Percentiles rank a stretch among this genome's conserved stretches.
Evolutionary conservation across 805 yeast genomes (phyloP).

Genomic region (Brettanomyces bruxellensis): DNA sequence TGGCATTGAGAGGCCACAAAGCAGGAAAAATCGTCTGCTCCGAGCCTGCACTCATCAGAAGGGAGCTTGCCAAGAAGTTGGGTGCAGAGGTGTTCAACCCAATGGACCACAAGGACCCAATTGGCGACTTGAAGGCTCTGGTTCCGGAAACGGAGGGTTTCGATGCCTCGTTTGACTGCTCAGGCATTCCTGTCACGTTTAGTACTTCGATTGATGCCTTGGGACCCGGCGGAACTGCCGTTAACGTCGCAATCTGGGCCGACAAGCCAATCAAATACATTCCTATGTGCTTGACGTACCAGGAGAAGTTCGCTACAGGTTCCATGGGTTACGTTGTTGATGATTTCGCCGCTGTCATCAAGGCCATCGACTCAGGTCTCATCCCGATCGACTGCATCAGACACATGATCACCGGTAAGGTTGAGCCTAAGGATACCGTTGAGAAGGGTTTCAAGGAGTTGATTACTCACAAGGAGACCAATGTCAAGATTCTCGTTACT

Average conservation of each 20-base stretch:
- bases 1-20: conserved; percentile 41
- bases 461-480: conserved; percentile 41
- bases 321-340: conserved; percentile 51
- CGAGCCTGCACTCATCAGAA: conserved; percentile 54
- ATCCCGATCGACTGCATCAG: conserved; percentile 36
- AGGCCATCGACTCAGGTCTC: conserved; percentile 37
- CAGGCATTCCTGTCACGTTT: conserved; percentile 46
- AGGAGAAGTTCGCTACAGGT: conserved; percentile 49
- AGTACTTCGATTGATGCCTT: conserved; percentile 41
- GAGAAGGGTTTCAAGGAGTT: conserved; percentile 46
- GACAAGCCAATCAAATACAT: conserved; percentile 36
- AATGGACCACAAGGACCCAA: conserved; percentile 27
- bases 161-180: conserved; percentile 43
- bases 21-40: conserved; percentile 46
- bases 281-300: conserved; percentile 48
- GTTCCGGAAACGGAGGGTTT: conserved; percentile 38
- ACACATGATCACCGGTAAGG: conserved; percentile 45
- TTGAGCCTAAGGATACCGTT: conserved; percentile 40
- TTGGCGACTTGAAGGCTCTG: conserved; percentile 28
- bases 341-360: conserved; percentile 50
- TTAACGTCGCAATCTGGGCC: conserved; percentile 62
- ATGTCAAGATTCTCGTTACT: conserved; percentile 44
- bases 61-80: conserved; percentile 44
- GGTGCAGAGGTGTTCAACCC: conserved; percentile 48
- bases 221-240: conserved; percentile 46